phyloP scores from a whole-genome alignment of 768 basidiomycete species.

The Rhizopogon vulgaris region DNA sequence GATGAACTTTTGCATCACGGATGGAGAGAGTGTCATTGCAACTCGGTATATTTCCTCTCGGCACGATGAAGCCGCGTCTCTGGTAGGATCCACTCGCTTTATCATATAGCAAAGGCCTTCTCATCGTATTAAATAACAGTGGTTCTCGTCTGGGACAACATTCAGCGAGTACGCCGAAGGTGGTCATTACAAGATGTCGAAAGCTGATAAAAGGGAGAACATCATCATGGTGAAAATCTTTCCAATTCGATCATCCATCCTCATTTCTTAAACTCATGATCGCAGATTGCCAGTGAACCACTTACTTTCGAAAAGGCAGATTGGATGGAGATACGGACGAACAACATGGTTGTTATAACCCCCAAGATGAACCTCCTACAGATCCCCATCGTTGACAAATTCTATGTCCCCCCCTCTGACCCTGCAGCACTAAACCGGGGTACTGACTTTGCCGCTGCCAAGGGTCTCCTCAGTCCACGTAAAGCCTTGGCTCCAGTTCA shows the following conservation, averaged over 20 bases:
- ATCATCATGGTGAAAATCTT: conserved; percentile 70
- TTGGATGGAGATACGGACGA: conserved; percentile 99
- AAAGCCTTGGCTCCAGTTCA: conserved; percentile 25
- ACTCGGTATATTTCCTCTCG: conserved; percentile 93
- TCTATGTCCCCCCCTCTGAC: conserved; percentile 83
- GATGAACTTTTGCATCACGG: conserved; percentile 95
- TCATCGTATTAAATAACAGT: conserved; percentile 34
- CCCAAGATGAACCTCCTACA: conserved; percentile 93
- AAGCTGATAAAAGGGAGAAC: conserved; percentile 91
- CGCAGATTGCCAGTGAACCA: conserved; percentile 82
- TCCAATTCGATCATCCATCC: conserved; percentile 3
- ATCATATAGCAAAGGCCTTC: conserved; percentile 4
- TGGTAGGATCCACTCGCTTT: conserved; percentile 36
- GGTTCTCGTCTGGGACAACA: conserved; percentile 93
- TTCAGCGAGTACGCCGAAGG: conserved; percentile 88
- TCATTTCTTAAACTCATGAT: conserved; percentile 2
- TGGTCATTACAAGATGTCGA: conserved; percentile 92
- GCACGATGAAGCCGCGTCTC: conserved; percentile 86
- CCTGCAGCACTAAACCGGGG: conserved; percentile 62
- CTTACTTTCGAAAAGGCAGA: conserved; percentile 97
- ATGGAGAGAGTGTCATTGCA: conserved; percentile 89
- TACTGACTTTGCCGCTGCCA: conserved; percentile 81
- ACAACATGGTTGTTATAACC: conserved; percentile 92
- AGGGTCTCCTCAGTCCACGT: conserved; percentile 72
- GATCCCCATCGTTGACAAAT: conserved; percentile 92